phyloP scores from a whole-genome alignment of 805 yeast genomes.

The Candida ovalis region DNA sequence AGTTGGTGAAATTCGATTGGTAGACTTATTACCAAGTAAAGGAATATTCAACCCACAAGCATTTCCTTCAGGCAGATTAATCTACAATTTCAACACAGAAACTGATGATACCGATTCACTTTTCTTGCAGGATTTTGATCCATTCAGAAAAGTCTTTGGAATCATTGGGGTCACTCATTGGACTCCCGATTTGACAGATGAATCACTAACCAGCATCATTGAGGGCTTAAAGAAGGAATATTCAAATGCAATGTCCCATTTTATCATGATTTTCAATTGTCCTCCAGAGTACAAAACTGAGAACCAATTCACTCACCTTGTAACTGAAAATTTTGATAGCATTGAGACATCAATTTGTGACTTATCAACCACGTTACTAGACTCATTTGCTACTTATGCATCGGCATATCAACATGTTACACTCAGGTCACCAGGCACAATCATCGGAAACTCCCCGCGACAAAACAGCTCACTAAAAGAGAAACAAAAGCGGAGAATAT shows the following conservation, averaged over 20 bases:
- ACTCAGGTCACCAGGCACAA: slow-evolving; percentile 72
- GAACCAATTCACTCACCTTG: slow-evolving; percentile 12
- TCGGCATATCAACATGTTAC: slow-evolving; percentile 76
- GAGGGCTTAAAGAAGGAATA: slow-evolving; percentile 40
- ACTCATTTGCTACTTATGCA: slow-evolving; percentile 62
- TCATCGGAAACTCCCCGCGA: slow-evolving; percentile 10
- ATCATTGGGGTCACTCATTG: slow-evolving; percentile 45
- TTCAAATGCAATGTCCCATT: slow-evolving; percentile 54
- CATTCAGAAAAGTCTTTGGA: slow-evolving; percentile 73
- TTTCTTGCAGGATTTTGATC: slow-evolving; percentile 84
- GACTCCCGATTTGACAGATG: slow-evolving; percentile 21
- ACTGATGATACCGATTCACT: slow-evolving; percentile 44
- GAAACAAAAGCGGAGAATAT: slow-evolving; percentile 23
- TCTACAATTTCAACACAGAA: slow-evolving; percentile 54
- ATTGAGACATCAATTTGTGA: slow-evolving; percentile 72
- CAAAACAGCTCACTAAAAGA: slow-evolving; percentile 12
- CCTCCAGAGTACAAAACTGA: slow-evolving; percentile 23
- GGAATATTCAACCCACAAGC: slow-evolving; percentile 79
- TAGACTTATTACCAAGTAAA: slow-evolving; percentile 68
- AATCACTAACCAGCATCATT: slow-evolving; percentile 28
- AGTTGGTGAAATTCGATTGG: slow-evolving; percentile 61
- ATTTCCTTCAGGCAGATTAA: slow-evolving; percentile 72
- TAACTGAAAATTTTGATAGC: slow-evolving; percentile 20
- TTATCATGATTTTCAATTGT: slow-evolving; percentile 50
- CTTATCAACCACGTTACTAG: slow-evolving; percentile 59